Evolutionary conservation across 2,329 filamentous ascomycete species (phyloP), one percentile per base, ranked within the genome.

Genomic region (Aschersonia sp.): DNA sequence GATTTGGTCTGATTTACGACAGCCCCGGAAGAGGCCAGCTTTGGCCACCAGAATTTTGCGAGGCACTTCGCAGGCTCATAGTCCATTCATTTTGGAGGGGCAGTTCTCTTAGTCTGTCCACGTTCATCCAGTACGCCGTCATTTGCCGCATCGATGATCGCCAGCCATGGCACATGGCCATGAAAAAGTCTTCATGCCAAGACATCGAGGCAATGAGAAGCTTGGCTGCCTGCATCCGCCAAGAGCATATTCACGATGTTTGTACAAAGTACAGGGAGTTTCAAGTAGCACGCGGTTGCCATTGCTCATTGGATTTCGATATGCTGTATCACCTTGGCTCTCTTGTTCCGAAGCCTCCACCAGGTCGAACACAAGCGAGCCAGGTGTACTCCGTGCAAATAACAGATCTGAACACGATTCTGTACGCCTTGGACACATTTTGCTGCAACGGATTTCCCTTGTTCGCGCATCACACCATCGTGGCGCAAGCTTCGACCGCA

Each of bases 31-130:
- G 6, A 7, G 30, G 12, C 9, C n/a, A 32, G n/a, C 22, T 47
- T 30, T 47, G 48, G 48, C 42, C 48, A 2, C 44, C 42, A 9
- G 8, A 12, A 5, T 49, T 49, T 42, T 49, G 45, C 32, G 30
- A 44, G n/a, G 45, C 42, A 7, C 30, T 49, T 3, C 4, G 6
- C 14, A 1, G 7, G 7, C 10, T 49, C 10, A 37, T 47, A 8
- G 37, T 43, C 12, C 48, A 49, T 42, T 44, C 45, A 1, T 44
- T 42, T 9, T 49, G 48, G 47, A 33, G 45, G 5, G 44, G 33
- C 4, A 30, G 46, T 9, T 32, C 41, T 6, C 44, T 6, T 7
- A 8, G 37, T 2, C 37, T 49, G 2, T 31, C 37, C 3, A 46
- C 42, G 6, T 11, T n/a, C n/a, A 49, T 49, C 6, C 47, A 49